Conservation (phyloP, 208 protist species). For the Wallacemonas sp. region DNA sequence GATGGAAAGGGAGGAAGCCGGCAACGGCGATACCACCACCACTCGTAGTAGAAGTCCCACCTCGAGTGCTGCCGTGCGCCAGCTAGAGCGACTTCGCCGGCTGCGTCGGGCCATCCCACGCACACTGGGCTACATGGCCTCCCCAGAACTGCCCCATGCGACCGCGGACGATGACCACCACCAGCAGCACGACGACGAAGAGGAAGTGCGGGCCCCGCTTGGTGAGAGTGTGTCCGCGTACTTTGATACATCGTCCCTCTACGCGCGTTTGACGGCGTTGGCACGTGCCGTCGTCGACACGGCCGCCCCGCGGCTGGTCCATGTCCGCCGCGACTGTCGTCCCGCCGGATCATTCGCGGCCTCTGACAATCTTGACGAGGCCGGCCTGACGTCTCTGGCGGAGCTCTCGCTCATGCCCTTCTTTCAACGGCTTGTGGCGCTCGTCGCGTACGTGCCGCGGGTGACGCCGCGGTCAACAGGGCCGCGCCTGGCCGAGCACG, state of each 20-base stretch:
- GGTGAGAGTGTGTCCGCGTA: background rate
- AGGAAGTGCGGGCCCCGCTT: background rate
- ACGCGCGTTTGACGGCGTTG: background rate
- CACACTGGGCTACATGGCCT: background rate
- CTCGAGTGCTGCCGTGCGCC: background rate
- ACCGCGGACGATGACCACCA: background rate
- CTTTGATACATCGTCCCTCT: background rate
- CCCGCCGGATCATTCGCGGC: too few relatives aligned
- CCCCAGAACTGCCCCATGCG: too few relatives aligned
- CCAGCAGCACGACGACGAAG: background rate
- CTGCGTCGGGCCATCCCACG: slow-evolving; percentile 9
- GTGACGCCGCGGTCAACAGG: background rate
- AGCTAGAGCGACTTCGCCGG: slow-evolving; percentile 10
- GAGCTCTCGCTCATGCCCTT: background rate
- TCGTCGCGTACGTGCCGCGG: background rate
- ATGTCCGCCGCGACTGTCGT: background rate
- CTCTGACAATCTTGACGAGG: too few relatives aligned
- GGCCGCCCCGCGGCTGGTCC: background rate
- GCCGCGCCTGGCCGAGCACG: background rate
- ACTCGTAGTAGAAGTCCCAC: too few relatives aligned
- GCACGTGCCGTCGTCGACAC: slow-evolving; percentile 2
- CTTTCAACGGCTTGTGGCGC: slow-evolving; percentile 1
- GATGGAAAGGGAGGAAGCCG: too few relatives aligned
- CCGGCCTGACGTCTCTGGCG: background rate
- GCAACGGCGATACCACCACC: too few relatives aligned